Base-by-base conservation (phyloP, 2,329 filamentous ascomycete species). In the Aspergillus hiratsukae region DNA sequence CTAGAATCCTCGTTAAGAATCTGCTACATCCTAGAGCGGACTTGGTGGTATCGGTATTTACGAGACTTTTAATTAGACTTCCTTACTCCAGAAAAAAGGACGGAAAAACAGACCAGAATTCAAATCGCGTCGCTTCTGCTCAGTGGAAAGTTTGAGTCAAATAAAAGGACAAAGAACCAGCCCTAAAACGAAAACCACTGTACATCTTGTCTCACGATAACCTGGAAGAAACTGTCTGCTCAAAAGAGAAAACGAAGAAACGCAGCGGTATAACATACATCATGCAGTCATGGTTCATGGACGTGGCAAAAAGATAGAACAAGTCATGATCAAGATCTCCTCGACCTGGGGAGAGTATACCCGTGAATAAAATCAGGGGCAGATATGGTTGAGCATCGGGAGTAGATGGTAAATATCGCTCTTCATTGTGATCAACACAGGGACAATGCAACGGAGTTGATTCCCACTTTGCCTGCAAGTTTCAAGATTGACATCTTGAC, bases 201-300 rank as follows among this genome's bases (percentile, higher is more conserved):
- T 65, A 63, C 63, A 65, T 58, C 61, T 59, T 59, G 50, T 60
- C 57, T 58, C 52, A 29, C 40, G 23, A 29, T 35, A 48, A 61
- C 31, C 52, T 51, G 49, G 50, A 52, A 54, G 49, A 35, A 23
- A 51, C 50, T 46, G 41, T 52, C 59, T 56, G 59, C 58, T 56
- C 57, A 49, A 49, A 29, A 21, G 48, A 49, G 46, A 57, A 58
- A 59, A 54, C 45, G 51, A 61, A 58, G 46, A 48, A 53, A 48
- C 29, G 19, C 57, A 63, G 62, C 58, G 59, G 60, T 69, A 72
- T 71, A 69, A 37, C 69, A 64, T 71, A 72, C 68, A 72, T 72
- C 67, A 70, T 67, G 64, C 63, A 68, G 66, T 70, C 69, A 67
- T 72, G 61, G 66, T 65, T 67, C 64, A 56, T 67, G 58, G 64